Evolutionary conservation across 306 rosid species (phyloP), one percentile per base, ranked within the genome.

Genomic region (Quercus suber): DNA sequence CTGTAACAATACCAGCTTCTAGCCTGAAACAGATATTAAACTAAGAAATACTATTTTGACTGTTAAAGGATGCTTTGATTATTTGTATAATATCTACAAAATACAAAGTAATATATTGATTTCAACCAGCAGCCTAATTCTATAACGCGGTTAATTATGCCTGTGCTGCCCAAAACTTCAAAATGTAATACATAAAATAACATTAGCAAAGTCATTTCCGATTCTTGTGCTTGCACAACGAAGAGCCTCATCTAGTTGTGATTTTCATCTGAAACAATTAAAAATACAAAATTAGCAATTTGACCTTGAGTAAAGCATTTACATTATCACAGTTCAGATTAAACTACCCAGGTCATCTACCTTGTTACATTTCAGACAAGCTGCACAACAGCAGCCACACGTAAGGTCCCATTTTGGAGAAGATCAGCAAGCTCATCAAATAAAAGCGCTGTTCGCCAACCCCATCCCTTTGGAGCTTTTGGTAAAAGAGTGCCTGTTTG

Each of bases 401-500:
- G 83, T 55, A 95, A 79, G 79, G 93, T 89, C 49, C 97, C 99
- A 27, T 90, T 92, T 89, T 95, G 99, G 70, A 93, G 98, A 83
- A 91, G 91, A 87, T 95, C 98, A 1, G 86, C 82, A 56, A 95
- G 97, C 80, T 95, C 99, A 18, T 95, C 93, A 81, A 93, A 95
- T 55, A 91, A 83, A 78, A 92, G 88, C 65, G 99, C 97, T 63
- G 96, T 93, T 79, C 98, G 90, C 99, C 99, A 95, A 57, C 99
- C 99, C 99, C 99, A 95, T 73, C 99, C 97, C 81, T 95, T 95
- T 3, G 99, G 99, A 79, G 93, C 97, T 86, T 95, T 95, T 0
- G 99, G 99, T 69, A 95, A 86, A 79, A 95, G 98, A 55, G 99
- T 95, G 55, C 99, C 99, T 5, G 98, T 87, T 81, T 93, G 96